Conservation (phyloP, 2,329 filamentous ascomycete species). For the Sporothrix euskadiensis region DNA sequence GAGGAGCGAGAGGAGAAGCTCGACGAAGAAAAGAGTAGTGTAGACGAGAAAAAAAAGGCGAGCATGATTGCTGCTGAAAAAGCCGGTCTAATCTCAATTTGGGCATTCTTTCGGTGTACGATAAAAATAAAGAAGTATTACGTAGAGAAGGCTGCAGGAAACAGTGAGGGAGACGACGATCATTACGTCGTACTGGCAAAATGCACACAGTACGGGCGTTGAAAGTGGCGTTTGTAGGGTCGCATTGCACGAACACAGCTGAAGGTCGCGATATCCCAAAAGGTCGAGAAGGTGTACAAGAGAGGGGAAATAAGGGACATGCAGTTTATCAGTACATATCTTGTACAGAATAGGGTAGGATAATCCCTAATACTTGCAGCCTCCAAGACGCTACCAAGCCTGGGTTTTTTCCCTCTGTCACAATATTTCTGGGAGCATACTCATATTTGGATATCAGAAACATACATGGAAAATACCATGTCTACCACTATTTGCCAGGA, state of each 20-base stretch:
- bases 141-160: not conserved
- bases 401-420: not conserved
- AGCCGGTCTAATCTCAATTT: slow-evolving; percentile 1
- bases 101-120: not conserved
- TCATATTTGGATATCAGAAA: not conserved
- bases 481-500: not conserved
- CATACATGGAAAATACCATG: not conserved
- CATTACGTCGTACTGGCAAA: not conserved
- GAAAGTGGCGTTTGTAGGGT: slow-evolving; percentile 14
- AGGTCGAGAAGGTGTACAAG: not conserved
- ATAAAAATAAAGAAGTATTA: not conserved
- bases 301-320: not conserved
- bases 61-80: slow-evolving; percentile 5
- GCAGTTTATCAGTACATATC: not conserved
- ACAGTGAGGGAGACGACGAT: not conserved
- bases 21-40: not conserved
- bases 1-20: not conserved
- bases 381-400: not conserved
- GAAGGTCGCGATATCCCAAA: not conserved
- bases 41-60: not conserved
- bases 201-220: not conserved
- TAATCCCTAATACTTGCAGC: not conserved
- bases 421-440: not conserved
- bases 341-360: not conserved
- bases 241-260: not conserved